A percentile compares a stretch with the other conserved stretches of the same genome.
These are phyloP conservation scores for Clavaria fumosa DNA, from an alignment of 768 basidiomycete species.

Conservation along the genomic window DNA sequence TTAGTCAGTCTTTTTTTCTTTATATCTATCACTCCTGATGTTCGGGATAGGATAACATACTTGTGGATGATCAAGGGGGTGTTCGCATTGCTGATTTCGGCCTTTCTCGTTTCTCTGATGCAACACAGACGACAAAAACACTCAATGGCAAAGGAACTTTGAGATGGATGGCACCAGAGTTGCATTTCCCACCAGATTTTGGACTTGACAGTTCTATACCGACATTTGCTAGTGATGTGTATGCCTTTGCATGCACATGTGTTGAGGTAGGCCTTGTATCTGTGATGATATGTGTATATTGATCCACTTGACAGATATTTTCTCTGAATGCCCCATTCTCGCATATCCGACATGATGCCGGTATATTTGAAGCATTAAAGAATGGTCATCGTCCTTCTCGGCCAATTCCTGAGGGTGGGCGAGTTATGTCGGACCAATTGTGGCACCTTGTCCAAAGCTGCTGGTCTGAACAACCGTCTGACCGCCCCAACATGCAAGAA, in stretches of 20 bases:
- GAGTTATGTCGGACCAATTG: not conserved
- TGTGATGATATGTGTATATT: not conserved
- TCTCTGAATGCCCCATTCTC: not conserved
- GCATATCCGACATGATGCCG: not conserved
- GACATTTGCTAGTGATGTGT: conserved; percentile 4
- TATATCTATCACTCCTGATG: not conserved
- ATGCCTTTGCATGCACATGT: conserved; percentile 5
- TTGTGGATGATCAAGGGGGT: conserved; percentile 1
- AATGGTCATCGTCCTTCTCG: not conserved
- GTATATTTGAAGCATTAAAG: not conserved
- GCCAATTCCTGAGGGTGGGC: not conserved
- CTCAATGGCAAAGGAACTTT: not conserved
- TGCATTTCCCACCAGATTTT: not conserved
- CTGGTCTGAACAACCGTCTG: not conserved
- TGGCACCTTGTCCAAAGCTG: not conserved
- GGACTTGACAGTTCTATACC: not conserved
- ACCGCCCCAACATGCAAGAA: not conserved
- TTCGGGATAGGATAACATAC: not conserved
- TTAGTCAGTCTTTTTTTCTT: not conserved
- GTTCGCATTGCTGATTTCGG: conserved; percentile 1
- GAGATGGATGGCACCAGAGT: conserved; percentile 5
- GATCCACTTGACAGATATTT: not conserved
- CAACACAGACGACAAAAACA: not conserved
- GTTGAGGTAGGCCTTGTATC: conserved; percentile 1
- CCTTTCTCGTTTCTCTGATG: not conserved